phyloP scores from a whole-genome alignment of 2,329 filamentous ascomycete species.

The Clarireedia hainanense region DNA sequence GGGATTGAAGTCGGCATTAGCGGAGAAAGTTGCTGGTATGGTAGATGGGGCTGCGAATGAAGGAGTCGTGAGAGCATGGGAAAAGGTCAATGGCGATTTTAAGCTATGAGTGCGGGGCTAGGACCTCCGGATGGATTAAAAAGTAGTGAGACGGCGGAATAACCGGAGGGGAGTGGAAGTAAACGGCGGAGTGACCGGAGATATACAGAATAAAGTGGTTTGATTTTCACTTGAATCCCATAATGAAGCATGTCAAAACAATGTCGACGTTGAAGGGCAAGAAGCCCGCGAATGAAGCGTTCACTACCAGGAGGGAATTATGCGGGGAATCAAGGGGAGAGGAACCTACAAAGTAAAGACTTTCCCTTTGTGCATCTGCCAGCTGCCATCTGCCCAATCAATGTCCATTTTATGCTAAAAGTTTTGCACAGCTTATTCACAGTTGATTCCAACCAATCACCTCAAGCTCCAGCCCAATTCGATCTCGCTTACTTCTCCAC shows the following conservation, averaged over 20 bases:
- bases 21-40: constrained; percentile 55
- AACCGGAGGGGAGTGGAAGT: background rate
- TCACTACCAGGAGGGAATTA: too few species aligned
- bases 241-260: too few species aligned
- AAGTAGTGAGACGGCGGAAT: background rate
- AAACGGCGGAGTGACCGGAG: too few species aligned
- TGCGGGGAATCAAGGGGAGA: too few species aligned
- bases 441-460: background rate
- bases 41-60: background rate
- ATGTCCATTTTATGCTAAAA: background rate
- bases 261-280: too few species aligned
- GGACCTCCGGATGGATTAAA: background rate
- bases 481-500: constrained; percentile 2
- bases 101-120: constrained; percentile 18
- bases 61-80: constrained; percentile 16
- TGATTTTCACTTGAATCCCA: too few species aligned
- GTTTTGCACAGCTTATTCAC: background rate
- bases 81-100: constrained; percentile 30
- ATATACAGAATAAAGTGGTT: too few species aligned
- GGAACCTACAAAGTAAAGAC: too few species aligned
- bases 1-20: constrained; percentile 61
- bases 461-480: too few species aligned
- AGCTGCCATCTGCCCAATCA: too few species aligned
- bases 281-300: too few species aligned
- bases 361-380: too few species aligned